Base-by-base conservation (phyloP, 805 yeast species). In the Wickerhamomyces canadensis region DNA sequence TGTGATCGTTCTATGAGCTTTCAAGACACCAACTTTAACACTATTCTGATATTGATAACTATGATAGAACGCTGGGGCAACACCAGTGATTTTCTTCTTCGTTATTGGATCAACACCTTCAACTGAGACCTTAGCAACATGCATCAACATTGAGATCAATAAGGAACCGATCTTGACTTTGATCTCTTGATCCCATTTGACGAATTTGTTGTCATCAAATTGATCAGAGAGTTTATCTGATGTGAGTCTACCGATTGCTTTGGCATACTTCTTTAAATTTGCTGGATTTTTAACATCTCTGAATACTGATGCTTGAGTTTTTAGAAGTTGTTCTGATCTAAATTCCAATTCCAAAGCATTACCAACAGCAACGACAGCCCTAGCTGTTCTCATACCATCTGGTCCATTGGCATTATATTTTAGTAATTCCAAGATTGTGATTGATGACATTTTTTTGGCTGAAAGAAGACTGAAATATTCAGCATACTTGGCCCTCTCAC, bases 31-130 rank as follows among this genome's bases (percentile, higher is more conserved):
- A 19, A 87, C 62, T 52, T 80, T 82, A 42, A 76, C 76, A 26
- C 97, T 96, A 37, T 74, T 73, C 34, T 75, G 73, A 51, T 81
- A 87, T 59, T 86, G 94, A 59, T 85, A 89, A 4, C 87, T 75
- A 54, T 93, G 98, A 42, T 78, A 80, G 52, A 93, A 84, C 1
- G 98, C 98, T 2, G 97, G 96, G 7, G 88, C 91, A 27, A 72
- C 66, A 16, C 89, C 94, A 23, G 62, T 61, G n/a, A 84, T 81
- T 1, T 57, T 57, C 36, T 76, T 62, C 10, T 84, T 82, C 0
- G 95, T 80, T 2, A 76, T 68, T 2, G 97, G 97, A 55, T 91
- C 96, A 1, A 63, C 68, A 32, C 89, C 96, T 26, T 70, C 67
- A 3, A 89, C 96, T 18, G 78, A 72, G 11, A 91, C 82, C 50